These are phyloP conservation scores for Russula virescens DNA, from an alignment of 768 basidiomycete genomes.

Conservation along the genomic window DNA sequence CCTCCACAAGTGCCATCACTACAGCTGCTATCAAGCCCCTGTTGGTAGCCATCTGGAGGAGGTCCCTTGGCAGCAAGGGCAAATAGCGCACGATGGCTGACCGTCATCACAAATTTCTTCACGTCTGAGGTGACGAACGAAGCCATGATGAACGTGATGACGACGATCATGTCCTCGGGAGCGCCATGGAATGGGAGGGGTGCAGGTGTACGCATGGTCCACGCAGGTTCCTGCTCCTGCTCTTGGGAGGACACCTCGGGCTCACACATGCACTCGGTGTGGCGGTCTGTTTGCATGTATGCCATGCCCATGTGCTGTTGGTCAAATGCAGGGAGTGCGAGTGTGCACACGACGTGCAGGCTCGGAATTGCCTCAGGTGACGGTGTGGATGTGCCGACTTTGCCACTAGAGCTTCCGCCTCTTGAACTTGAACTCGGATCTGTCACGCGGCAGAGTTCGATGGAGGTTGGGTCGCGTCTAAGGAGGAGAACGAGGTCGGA, in stretches of 20 bases:
- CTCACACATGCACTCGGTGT: not conserved
- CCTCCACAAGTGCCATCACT: not conserved
- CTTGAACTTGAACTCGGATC: not conserved
- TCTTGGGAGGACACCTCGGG: not conserved
- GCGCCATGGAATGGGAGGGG: constrained; percentile 15
- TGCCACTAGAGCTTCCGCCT: too few species aligned
- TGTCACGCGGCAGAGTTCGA: constrained; percentile 14
- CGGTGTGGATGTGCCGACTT: too few species aligned
- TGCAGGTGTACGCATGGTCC: not conserved
- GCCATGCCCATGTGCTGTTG: constrained; percentile 11
- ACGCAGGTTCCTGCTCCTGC: not conserved
- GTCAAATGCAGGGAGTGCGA: constrained; percentile 2
- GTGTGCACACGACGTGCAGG: constrained; percentile 10
- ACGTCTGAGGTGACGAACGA: not conserved
- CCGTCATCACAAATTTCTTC: constrained; percentile 14
- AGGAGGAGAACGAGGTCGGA: too few species aligned
- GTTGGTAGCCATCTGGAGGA: not conserved
- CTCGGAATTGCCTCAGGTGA: not conserved
- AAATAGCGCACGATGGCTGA: constrained; percentile 10
- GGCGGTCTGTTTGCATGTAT: constrained; percentile 18
- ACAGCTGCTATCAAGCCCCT: not conserved
- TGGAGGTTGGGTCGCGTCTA: too few species aligned
- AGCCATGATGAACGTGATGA: constrained; percentile 15
- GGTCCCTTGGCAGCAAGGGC: not conserved
- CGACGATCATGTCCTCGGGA: constrained; percentile 16